phyloP scores from a whole-genome alignment of 1,284 basidiomycete genomes.

The Irpex sp. region DNA sequence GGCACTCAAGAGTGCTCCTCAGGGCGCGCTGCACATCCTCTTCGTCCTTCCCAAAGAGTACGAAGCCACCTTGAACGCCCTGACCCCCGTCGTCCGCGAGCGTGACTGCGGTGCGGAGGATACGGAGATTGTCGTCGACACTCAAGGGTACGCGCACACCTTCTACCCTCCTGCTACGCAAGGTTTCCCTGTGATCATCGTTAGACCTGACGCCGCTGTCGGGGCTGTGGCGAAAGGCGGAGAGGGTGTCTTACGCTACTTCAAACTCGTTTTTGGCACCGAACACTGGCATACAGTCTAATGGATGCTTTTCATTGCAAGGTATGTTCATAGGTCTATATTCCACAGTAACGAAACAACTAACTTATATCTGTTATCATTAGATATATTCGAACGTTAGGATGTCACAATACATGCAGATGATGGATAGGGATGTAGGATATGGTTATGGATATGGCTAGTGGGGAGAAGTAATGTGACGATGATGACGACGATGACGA shows the following conservation, averaged over 20 bases:
- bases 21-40: background rate
- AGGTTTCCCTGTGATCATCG: constrained; percentile 1
- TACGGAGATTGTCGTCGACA: background rate
- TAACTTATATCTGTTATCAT: too few relatives aligned
- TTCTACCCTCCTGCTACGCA: constrained; percentile 3
- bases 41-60: background rate
- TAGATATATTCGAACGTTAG: too few relatives aligned
- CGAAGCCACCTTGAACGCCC: background rate
- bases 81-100: too few relatives aligned
- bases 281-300: too few relatives aligned
- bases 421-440: too few relatives aligned
- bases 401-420: too few relatives aligned
- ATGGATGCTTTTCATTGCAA: too few relatives aligned
- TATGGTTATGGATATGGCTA: too few relatives aligned
- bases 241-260: constrained; percentile 1
- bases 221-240: background rate
- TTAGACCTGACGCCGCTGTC: constrained; percentile 1
- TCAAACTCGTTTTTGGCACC: background rate
- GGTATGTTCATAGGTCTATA: too few relatives aligned
- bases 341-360: too few relatives aligned
- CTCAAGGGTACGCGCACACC: background rate
- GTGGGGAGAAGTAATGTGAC: too few relatives aligned
- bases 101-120: background rate
- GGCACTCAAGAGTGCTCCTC: background rate
- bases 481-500: too few relatives aligned